Percentiles rank a stretch among this genome's conserved stretches.
Conservation (phyloP, 164 flowering plant species). For the Tetrastigma voinierianum region DNA sequence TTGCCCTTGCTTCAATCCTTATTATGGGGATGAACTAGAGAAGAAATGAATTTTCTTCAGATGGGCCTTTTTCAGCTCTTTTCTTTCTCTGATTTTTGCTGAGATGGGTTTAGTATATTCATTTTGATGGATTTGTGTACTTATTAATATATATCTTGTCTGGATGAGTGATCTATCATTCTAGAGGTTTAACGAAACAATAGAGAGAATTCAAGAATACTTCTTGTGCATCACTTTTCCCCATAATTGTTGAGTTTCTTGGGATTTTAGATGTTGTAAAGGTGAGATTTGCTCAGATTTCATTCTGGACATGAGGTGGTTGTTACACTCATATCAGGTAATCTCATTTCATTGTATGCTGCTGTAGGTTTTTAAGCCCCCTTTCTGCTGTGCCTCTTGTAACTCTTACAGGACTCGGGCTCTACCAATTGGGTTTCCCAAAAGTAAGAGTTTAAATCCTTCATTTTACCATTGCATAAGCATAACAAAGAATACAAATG, state of each 20-base stretch:
- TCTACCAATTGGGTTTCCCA: slow-evolving; percentile 63
- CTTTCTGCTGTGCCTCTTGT: slow-evolving; percentile 78
- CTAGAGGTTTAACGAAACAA: slow-evolving; percentile 50
- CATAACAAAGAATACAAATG: not conserved
- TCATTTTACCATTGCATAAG: not conserved
- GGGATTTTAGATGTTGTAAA: slow-evolving; percentile 50
- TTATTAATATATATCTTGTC: not conserved
- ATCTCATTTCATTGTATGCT: not conserved
- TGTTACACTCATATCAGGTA: not conserved
- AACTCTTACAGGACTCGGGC: slow-evolving; percentile 76
- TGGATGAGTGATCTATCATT: slow-evolving; percentile 4
- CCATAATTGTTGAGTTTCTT: slow-evolving; percentile 51
- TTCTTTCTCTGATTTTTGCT: no score
- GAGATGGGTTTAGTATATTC: not conserved
- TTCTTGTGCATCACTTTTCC: slow-evolving; percentile 49
- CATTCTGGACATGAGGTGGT: not conserved
- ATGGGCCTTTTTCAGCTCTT: no score
- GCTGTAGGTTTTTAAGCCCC: slow-evolving; percentile 70
- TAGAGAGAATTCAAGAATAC: slow-evolving; percentile 61
- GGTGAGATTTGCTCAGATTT: slow-evolving; percentile 26
- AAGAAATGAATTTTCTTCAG: slow-evolving; percentile 1
- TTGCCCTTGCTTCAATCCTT: not conserved
- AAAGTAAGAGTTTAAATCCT: slow-evolving; percentile 28
- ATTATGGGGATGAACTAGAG: not conserved
- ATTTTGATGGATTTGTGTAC: not conserved